A percentile compares a stretch with the other conserved stretches of the same genome.
phyloP scores from a whole-genome alignment of 179 eudicot genomes.

The Gypsophila paniculata region DNA sequence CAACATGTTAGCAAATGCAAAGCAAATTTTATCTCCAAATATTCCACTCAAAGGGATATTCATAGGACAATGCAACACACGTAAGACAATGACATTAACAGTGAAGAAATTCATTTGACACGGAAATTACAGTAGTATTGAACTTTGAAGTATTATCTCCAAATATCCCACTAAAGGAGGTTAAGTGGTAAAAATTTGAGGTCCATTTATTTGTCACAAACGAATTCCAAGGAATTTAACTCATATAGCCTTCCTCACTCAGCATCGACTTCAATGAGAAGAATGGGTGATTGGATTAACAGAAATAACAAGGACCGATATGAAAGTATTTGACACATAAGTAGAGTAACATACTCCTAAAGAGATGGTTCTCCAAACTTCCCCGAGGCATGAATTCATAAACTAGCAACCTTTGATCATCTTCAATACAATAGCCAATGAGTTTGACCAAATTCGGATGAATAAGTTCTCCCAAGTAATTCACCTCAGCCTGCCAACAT shows the following conservation, averaged over 20 bases:
- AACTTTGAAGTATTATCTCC: too few species aligned
- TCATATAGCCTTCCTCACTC: not conserved
- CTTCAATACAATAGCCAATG: slow-evolving; percentile 90
- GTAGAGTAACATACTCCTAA: slow-evolving; percentile 62
- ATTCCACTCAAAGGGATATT: too few species aligned
- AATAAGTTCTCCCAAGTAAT: slow-evolving; percentile 72
- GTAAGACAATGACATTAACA: too few species aligned
- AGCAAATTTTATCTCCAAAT: too few species aligned
- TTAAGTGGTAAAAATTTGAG: not conserved
- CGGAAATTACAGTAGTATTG: too few species aligned
- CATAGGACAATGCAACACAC: too few species aligned
- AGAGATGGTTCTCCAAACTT: slow-evolving; percentile 93
- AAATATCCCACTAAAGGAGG: not conserved
- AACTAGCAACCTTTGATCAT: slow-evolving; percentile 86
- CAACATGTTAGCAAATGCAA: too few species aligned
- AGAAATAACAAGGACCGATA: slow-evolving; percentile 2
- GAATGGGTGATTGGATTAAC: not conserved
- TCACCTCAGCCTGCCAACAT: slow-evolving; percentile 75
- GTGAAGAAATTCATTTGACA: too few species aligned
- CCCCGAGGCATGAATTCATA: slow-evolving; percentile 97
- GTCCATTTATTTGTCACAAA: not conserved
- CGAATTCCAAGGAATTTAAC: not conserved
- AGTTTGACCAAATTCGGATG: slow-evolving; percentile 79
- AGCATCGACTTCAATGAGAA: not conserved
- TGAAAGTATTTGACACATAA: slow-evolving; percentile 15